Percentiles rank a stretch among this genome's conserved stretches.
These are phyloP conservation scores for Entoloma clypeatum DNA, from an alignment of 1,284 basidiomycete species.

Conservation along the genomic window DNA sequence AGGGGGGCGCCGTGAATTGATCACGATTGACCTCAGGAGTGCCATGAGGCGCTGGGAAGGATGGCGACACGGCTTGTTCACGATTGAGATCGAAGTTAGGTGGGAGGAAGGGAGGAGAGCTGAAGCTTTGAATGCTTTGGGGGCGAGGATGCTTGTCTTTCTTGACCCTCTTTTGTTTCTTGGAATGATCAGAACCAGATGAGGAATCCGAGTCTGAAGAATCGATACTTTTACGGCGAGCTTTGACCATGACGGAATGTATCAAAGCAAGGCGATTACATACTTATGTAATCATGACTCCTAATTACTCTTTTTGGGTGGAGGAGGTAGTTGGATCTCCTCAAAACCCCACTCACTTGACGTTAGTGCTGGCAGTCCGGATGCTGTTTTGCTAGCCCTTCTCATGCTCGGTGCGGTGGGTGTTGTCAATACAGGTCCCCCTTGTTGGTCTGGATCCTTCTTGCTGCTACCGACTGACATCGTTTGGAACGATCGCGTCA, in stretches of 20 bases:
- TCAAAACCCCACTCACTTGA: conserved; percentile 42
- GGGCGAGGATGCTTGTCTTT: conserved; percentile 18
- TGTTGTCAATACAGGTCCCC: conserved; percentile 6
- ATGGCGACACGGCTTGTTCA: not conserved
- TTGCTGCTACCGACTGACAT: conserved; percentile 32
- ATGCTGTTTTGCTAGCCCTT: conserved; percentile 17
- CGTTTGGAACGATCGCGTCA: conserved; percentile 38
- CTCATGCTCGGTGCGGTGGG: conserved; percentile 16
- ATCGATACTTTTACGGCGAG: conserved; percentile 24
- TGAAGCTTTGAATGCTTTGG: conserved; percentile 13
- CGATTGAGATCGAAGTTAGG: conserved; percentile 17
- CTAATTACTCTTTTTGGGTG: conserved; percentile 7
- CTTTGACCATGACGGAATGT: too few species aligned
- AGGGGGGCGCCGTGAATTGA: conserved; percentile 14
- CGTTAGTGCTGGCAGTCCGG: conserved; percentile 34
- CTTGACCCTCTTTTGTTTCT: conserved; percentile 19
- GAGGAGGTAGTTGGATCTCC: conserved; percentile 40
- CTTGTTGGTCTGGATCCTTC: conserved; percentile 7
- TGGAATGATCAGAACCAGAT: conserved; percentile 10
- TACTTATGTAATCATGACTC: too few species aligned
- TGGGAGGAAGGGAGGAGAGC: conserved; percentile 19
- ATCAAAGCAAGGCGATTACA: too few species aligned
- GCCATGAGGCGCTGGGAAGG: too few species aligned
- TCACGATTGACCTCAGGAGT: too few species aligned
- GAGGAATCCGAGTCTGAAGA: conserved; percentile 23